These are phyloP conservation scores for Scheffersomyces coipomensis DNA, from an alignment of 805 yeast genomes.

Conservation along the genomic window DNA sequence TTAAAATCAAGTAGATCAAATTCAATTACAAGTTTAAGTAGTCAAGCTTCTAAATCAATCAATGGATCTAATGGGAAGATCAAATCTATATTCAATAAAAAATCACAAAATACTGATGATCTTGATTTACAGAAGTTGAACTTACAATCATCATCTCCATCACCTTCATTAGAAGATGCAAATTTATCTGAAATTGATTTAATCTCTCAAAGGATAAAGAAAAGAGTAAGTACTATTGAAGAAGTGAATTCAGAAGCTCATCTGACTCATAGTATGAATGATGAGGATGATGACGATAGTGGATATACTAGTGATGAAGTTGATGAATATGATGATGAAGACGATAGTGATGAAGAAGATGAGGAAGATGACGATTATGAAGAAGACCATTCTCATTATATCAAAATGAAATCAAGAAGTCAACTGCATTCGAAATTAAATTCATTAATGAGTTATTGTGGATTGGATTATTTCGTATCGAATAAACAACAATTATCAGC, in stretches of 20 bases:
- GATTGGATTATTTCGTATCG: constrained; percentile 14
- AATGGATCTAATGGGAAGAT: too few relatives aligned
- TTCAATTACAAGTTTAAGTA: background rate
- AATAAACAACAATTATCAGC: constrained; percentile 13
- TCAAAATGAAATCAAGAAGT: constrained; percentile 8
- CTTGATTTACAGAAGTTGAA: too few relatives aligned
- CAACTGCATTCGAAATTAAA: constrained; percentile 16
- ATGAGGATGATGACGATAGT: constrained; percentile 11
- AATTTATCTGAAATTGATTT: background rate
- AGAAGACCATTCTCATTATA: constrained; percentile 24
- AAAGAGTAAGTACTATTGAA: constrained; percentile 25
- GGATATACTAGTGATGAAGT: background rate
- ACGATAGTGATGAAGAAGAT: constrained; percentile 12
- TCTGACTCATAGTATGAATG: constrained; percentile 7
- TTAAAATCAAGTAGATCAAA: background rate
- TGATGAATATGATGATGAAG: constrained; percentile 5
- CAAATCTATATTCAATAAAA: too few relatives aligned
- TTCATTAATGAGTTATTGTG: constrained; percentile 36
- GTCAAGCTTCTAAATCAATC: background rate
- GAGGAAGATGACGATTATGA: constrained; percentile 16
- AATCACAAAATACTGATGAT: too few relatives aligned
- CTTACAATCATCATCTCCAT: too few relatives aligned
- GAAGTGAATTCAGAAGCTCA: constrained; percentile 1
- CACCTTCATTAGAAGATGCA: background rate
- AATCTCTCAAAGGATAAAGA: constrained; percentile 3